Conservation (phyloP, 2,329 filamentous ascomycete genomes). For the Aureobasidium vineae region DNA sequence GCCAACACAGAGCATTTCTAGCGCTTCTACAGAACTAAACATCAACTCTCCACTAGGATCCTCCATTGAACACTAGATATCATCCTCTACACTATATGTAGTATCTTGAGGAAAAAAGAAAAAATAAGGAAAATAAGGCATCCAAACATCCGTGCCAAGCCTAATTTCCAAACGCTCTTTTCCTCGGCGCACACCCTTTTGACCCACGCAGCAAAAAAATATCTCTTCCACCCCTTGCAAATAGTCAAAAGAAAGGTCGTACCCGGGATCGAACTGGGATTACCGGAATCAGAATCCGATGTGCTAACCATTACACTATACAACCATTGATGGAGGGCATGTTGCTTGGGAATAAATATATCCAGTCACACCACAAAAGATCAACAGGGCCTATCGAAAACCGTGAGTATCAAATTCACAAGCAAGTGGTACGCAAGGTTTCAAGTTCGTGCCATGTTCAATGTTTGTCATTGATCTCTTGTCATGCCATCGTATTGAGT, state of each 20-base stretch:
- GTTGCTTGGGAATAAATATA: background rate
- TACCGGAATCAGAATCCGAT: slow-evolving; percentile 27
- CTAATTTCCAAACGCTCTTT: background rate
- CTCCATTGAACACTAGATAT: too few relatives aligned
- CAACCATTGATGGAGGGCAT: slow-evolving; percentile 17
- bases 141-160: background rate
- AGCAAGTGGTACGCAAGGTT: too few relatives aligned
- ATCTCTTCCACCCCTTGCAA: background rate
- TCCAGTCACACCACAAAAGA: too few relatives aligned
- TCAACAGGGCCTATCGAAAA: too few relatives aligned
- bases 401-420: too few relatives aligned
- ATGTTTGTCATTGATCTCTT: too few relatives aligned
- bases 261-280: slow-evolving; percentile 27
- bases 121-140: background rate
- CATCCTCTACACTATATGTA: background rate
- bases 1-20: too few relatives aligned
- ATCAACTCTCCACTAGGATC: background rate
- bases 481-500: too few relatives aligned
- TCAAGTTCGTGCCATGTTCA: too few relatives aligned
- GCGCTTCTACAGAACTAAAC: background rate
- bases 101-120: background rate
- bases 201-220: background rate
- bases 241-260: slow-evolving; percentile 13
- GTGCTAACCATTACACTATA: slow-evolving; percentile 28
- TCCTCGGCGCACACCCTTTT: background rate